Evolutionary conservation across 805 yeast genomes (phyloP), one percentile per base, ranked within the genome.

Genomic region (Alloascoidea hylecoeti): DNA sequence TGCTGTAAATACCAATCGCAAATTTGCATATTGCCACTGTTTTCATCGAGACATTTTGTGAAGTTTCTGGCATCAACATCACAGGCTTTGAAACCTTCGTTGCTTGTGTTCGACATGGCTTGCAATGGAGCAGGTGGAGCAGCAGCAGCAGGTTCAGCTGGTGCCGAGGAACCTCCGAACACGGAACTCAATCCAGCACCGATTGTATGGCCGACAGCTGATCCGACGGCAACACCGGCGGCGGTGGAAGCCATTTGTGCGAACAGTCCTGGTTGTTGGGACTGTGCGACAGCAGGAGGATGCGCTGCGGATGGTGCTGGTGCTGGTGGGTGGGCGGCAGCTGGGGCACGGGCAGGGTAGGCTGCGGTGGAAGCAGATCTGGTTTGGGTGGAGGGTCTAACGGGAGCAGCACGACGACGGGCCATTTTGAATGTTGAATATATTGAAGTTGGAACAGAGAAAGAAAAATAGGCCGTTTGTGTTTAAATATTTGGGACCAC

Each of bases 191-290:
- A 65, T 52, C 97, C 97, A 44, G 94, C 94, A 64, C 96, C 96
- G 42, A 89, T 49, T 33, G 96, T 85, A 70, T 92, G 98, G 44
- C 98, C 98, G 39, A 89, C 78, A 44, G 97, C 79, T 38, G 96
- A 84, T 52, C 98, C 98, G 41, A 92, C 96, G 39, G 97, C 98
- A 35, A 92, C 98, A 77, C 98, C 98, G 37, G 97, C 98, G 40
- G 98, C 98, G 36, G 98, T 92, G 36, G 94, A 70, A 32, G 97
- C 97, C 98, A 92, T 92, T 64, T 92, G 94, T 42, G 89, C 82
- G 52, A 89, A 88, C 56, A 89, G 51, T 51, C 97, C 96, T 36
- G 96, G 96, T 50, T 69, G 73, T 49, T 52, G 54, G 33, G 73
- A 70, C 53, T 66, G 78, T 38, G 70, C 63, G 9, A 5, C 33